Evolutionary conservation across 768 basidiomycete genomes (phyloP).

Genomic region (Saitozyma sp.): DNA sequence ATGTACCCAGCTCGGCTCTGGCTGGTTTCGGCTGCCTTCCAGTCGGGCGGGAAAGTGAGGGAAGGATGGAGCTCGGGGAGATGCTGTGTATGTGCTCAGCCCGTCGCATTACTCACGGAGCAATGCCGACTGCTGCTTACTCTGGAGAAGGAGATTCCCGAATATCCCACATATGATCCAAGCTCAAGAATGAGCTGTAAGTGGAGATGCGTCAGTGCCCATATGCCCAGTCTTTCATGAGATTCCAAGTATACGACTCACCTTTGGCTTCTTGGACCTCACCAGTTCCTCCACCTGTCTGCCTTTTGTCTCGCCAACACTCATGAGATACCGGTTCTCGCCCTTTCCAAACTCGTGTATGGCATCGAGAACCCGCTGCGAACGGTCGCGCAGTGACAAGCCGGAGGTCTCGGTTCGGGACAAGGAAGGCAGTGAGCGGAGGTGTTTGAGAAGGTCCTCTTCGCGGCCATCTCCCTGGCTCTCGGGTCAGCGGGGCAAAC

Average conservation of each 20-base stretch:
- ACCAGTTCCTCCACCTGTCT: slow-evolving; percentile 41
- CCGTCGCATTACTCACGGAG: background rate
- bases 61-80: slow-evolving; percentile 33
- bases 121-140: slow-evolving; percentile 20
- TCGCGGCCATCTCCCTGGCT: slow-evolving; percentile 45
- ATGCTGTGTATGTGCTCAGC: slow-evolving; percentile 24
- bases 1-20: slow-evolving; percentile 47
- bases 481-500: background rate
- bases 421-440: slow-evolving; percentile 29
- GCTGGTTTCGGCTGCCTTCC: slow-evolving; percentile 23
- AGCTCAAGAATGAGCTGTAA: slow-evolving; percentile 44
- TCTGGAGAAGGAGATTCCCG: slow-evolving; percentile 45
- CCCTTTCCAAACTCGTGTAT: slow-evolving; percentile 49
- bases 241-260: slow-evolving; percentile 9
- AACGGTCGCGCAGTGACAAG: slow-evolving; percentile 24
- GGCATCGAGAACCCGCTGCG: slow-evolving; percentile 46
- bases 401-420: slow-evolving; percentile 17
- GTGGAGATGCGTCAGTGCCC: background rate
- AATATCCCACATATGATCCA: slow-evolving; percentile 50
- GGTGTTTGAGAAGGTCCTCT: slow-evolving; percentile 42
- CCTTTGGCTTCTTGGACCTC: slow-evolving; percentile 43
- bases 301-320: slow-evolving; percentile 50
- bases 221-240: no score
- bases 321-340: slow-evolving; percentile 50
- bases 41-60: slow-evolving; percentile 36